Conservation (phyloP, 169 alveolate genomes). For the Eimeria praecox region DNA sequence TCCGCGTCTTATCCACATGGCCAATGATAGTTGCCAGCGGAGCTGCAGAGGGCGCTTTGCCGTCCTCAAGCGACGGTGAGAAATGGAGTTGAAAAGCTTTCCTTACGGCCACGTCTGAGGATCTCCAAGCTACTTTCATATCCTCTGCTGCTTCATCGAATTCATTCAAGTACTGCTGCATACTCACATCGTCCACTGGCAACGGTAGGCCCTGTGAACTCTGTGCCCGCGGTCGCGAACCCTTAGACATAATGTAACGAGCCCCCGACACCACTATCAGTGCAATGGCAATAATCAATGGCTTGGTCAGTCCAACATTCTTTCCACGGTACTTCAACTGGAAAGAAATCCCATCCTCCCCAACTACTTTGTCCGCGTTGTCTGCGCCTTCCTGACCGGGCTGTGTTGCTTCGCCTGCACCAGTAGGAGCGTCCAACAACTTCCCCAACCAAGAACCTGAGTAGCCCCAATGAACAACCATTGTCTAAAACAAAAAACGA, state of each 20-base stretch:
- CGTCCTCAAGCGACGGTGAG: conserved; percentile 17
- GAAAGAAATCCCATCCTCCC: background rate
- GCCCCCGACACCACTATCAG: background rate
- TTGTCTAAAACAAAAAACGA: background rate
- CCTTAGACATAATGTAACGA: background rate
- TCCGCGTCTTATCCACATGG: background rate
- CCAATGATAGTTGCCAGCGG: background rate
- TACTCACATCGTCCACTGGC: background rate
- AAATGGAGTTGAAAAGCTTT: background rate
- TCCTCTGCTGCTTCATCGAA: background rate
- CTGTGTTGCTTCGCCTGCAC: background rate
- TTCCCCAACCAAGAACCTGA: background rate
- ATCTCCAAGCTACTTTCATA: background rate
- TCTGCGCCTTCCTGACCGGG: background rate
- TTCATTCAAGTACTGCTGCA: background rate
- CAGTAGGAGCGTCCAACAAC: background rate
- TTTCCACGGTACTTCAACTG: background rate
- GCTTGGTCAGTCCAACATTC: background rate
- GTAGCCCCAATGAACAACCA: background rate
- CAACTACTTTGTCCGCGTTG: background rate
- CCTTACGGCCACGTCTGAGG: background rate
- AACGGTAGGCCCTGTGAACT: no score
- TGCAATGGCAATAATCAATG: background rate
- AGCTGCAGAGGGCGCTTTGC: background rate
- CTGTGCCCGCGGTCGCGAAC: no score